Evolutionary conservation across 73 alveolate genomes (phyloP).

Genomic region (Uronychia binucleata): DNA sequence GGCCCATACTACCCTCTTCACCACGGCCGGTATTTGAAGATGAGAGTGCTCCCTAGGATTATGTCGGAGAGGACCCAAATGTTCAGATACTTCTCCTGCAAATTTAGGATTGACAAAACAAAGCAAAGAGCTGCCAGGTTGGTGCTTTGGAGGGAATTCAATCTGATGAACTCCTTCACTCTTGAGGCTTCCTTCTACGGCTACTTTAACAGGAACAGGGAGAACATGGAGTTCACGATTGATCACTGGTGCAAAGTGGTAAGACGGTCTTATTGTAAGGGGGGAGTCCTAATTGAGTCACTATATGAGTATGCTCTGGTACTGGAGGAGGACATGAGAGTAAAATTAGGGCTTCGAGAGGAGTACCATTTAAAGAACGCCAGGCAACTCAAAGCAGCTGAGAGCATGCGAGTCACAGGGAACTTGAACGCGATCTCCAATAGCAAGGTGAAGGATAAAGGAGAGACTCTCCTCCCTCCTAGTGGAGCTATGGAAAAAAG

Average conservation of each 20-base stretch:
- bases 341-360: neutral
- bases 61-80: slow-evolving; percentile 6
- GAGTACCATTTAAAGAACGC: no score
- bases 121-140: slow-evolving; percentile 37
- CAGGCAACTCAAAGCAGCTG: no score
- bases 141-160: slow-evolving; percentile 45
- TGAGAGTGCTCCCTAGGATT: slow-evolving; percentile 29
- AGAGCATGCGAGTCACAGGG: neutral
- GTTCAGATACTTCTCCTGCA: slow-evolving; percentile 40
- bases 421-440: no score
- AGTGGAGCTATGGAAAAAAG: no score
- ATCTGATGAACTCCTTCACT: slow-evolving; percentile 23
- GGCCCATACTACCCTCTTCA: slow-evolving; percentile 19
- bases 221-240: neutral
- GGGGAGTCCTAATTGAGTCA: neutral
- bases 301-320: neutral
- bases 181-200: slow-evolving; percentile 34
- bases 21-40: slow-evolving; percentile 12
- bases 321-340: neutral
- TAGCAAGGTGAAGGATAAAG: no score
- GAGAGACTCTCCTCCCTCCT: no score
- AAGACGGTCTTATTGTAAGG: neutral
- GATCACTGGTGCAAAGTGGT: neutral
- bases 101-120: slow-evolving; percentile 20
- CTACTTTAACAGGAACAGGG: neutral